Conservation (phyloP, 495 filamentous ascomycete species). For the Pyrenopolyporus hunteri region DNA sequence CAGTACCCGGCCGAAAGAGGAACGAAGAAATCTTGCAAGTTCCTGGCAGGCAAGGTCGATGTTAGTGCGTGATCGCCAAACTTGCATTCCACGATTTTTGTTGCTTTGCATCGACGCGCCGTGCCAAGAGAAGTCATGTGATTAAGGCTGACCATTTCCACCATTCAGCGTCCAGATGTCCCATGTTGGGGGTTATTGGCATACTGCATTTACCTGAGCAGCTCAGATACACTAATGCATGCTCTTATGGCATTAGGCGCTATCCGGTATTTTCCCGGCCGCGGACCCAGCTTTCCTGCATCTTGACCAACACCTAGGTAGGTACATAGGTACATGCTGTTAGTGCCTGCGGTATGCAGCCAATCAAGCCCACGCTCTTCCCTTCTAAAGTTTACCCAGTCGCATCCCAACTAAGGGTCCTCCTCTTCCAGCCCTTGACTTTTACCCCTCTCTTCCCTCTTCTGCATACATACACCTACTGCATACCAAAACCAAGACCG, state of each 20-base stretch:
- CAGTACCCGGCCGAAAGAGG: background rate
- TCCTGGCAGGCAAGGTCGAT: slow-evolving; percentile 18
- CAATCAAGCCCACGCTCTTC: too few species aligned
- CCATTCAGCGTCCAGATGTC: slow-evolving; percentile 26
- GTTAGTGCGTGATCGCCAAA: slow-evolving; percentile 20
- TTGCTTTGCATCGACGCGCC: slow-evolving; percentile 31
- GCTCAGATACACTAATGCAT: background rate
- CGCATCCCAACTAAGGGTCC: too few species aligned
- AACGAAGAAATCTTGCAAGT: slow-evolving; percentile 9
- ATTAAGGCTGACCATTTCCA: background rate
- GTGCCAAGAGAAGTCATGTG: slow-evolving; percentile 40
- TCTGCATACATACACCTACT: too few species aligned
- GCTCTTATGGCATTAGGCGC: slow-evolving; percentile 13
- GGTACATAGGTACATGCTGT: too few species aligned
- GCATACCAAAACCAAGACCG: too few species aligned
- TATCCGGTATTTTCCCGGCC: slow-evolving; percentile 20
- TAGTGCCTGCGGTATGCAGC: too few species aligned
- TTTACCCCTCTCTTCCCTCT: background rate
- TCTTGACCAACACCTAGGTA: too few species aligned
- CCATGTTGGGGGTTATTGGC: slow-evolving; percentile 26
- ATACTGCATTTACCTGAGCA: too few species aligned
- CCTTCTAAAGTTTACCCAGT: too few species aligned
- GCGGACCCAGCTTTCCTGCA: background rate
- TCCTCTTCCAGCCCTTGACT: background rate
- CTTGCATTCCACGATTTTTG: slow-evolving; percentile 10